Evolutionary conservation across 305 asterid species (phyloP).

Genomic region (Plantago coronopus): DNA sequence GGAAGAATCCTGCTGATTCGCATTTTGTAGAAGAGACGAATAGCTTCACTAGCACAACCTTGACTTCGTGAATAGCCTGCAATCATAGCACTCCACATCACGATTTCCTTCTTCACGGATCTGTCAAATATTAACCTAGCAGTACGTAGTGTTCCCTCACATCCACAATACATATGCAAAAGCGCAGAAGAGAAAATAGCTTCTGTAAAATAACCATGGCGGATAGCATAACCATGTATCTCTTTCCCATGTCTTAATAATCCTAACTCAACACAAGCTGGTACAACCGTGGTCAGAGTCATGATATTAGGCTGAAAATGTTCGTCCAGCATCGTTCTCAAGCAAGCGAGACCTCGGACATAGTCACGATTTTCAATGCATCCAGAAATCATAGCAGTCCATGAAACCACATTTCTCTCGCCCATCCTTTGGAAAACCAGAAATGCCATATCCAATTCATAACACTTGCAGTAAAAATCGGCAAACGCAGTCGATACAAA

Average conservation of each 20-base stretch:
- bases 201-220: constrained; percentile 47
- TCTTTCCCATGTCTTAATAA: constrained; percentile 38
- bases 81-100: constrained; percentile 70
- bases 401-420: constrained; percentile 60
- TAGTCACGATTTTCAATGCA: constrained; percentile 35
- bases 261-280: constrained; percentile 41
- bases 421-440: constrained; percentile 48
- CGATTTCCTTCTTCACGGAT: constrained; percentile 43
- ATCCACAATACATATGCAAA: constrained; percentile 49
- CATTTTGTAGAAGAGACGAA: constrained; percentile 51
- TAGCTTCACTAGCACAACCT: constrained; percentile 42
- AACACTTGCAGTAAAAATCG: constrained; percentile 49
- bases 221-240: constrained; percentile 56
- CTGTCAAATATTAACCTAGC: constrained; percentile 46
- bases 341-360: constrained; percentile 32
- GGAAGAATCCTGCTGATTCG: constrained; percentile 46
- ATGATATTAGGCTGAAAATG: constrained; percentile 49
- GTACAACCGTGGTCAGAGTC: constrained; percentile 50
- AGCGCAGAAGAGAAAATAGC: constrained; percentile 42
- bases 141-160: constrained; percentile 27
- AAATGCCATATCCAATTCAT: constrained; percentile 38
- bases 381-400: constrained; percentile 75
- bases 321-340: constrained; percentile 47
- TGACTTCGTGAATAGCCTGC: constrained; percentile 42
- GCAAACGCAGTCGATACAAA: constrained; percentile 46